Percentiles rank a stretch among this genome's conserved stretches.
These are phyloP conservation scores for Dysphania ambrosioides DNA, from an alignment of 148 eudicot species.

Conservation along the genomic window DNA sequence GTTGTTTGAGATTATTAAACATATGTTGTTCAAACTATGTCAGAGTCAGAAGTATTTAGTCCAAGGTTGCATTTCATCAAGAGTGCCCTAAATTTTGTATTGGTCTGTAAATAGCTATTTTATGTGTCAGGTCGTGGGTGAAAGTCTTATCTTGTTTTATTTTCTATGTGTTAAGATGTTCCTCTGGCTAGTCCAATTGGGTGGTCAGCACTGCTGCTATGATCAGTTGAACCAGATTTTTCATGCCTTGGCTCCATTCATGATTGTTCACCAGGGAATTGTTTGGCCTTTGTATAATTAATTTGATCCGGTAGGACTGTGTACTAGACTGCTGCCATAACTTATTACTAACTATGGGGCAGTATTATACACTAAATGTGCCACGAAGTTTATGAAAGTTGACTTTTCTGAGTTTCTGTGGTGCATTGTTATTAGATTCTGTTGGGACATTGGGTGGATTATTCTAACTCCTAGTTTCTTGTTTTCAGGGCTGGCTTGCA, in stretches of 20 bases:
- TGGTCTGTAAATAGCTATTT: neutral
- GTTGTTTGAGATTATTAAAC: too few relatives aligned
- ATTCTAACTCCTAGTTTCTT: constrained; percentile 17
- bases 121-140: too few relatives aligned
- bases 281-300: too few relatives aligned
- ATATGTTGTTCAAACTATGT: neutral
- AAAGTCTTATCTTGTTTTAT: neutral
- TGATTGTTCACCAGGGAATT: too few relatives aligned
- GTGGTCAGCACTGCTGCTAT: neutral
- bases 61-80: neutral
- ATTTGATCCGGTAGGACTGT: too few relatives aligned
- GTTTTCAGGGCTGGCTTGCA: constrained; percentile 76
- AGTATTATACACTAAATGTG: neutral
- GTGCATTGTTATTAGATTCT: neutral
- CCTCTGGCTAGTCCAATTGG: neutral
- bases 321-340: neutral
- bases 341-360: neutral
- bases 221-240: neutral
- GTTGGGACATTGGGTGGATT: constrained; percentile 4
- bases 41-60: neutral
- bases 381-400: neutral
- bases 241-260: neutral
- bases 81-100: neutral
- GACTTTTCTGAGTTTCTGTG: neutral
- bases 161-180: neutral